Conservation (phyloP, 441 rosid species). For the Erodium texanum region DNA sequence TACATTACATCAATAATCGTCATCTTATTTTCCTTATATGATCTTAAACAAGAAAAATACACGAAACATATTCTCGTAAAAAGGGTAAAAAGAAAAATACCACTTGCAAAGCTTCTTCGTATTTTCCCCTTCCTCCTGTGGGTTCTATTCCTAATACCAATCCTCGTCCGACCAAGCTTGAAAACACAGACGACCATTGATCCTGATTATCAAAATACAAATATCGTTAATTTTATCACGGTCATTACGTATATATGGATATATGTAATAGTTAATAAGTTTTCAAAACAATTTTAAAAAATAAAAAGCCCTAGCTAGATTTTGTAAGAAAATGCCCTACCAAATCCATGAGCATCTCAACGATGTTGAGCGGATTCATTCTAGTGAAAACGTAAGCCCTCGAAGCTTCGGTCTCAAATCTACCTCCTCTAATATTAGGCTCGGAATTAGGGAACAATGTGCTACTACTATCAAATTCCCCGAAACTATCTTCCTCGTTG, state of each 20-base stretch:
- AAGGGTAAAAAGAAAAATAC: no score
- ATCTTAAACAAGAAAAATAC: no score
- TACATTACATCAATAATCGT: no score
- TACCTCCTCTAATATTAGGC: neutral
- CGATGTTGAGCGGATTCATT: neutral
- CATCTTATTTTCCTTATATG: no score
- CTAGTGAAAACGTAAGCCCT: neutral
- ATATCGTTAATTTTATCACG: no score
- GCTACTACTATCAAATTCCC: neutral
- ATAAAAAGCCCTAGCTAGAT: no score
- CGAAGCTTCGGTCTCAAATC: neutral
- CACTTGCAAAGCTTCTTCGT: neutral
- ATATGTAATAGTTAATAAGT: no score
- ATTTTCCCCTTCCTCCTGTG: neutral
- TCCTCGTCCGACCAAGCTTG: neutral
- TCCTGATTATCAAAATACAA: neutral
- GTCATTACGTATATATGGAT: no score
- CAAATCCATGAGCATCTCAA: slow-evolving; percentile 6
- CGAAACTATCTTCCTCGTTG: neutral
- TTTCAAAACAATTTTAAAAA: no score
- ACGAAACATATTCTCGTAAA: no score
- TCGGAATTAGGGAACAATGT: neutral
- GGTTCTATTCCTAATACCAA: neutral
- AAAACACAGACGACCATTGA: neutral
- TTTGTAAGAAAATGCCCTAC: neutral